Evolutionary conservation across 345 rosid genomes (phyloP).

Genomic region (Zanthoxylum bungeanum): DNA sequence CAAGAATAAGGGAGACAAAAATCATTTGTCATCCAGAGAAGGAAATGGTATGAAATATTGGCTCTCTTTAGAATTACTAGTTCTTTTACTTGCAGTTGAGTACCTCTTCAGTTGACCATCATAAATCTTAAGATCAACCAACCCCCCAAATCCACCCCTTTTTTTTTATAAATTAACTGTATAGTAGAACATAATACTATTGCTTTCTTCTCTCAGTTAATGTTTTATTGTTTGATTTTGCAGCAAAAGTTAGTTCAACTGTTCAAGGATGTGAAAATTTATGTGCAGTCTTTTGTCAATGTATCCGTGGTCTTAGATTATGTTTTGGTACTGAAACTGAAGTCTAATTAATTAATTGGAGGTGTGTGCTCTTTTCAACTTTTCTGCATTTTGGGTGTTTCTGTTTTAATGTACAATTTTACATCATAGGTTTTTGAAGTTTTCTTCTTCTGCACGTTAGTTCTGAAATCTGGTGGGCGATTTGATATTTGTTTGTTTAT

Average conservation of each 20-base stretch:
- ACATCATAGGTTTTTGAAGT: constrained; percentile 42
- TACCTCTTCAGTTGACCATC: constrained; percentile 4
- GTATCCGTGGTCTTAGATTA: constrained; percentile 20
- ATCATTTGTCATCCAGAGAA: constrained; percentile 46
- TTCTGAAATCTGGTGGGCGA: constrained; percentile 17
- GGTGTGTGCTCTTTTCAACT: constrained; percentile 27
- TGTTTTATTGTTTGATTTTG: constrained; percentile 14
- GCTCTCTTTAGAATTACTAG: background rate
- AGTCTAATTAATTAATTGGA: constrained; percentile 24
- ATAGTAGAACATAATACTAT: background rate
- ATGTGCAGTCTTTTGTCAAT: constrained; percentile 11
- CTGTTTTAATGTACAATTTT: constrained; percentile 33
- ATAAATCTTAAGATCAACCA: background rate
- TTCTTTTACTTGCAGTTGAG: background rate
- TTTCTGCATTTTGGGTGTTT: constrained; percentile 28
- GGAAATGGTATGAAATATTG: constrained; percentile 47
- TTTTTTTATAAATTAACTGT: background rate
- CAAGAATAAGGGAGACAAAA: constrained; percentile 64
- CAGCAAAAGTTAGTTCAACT: constrained; percentile 51
- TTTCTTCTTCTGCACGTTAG: constrained; percentile 20
- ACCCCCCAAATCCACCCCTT: background rate
- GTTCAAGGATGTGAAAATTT: constrained; percentile 1
- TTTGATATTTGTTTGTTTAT: constrained; percentile 3
- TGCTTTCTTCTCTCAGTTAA: background rate
- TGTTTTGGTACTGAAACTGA: constrained; percentile 24